phyloP scores from a whole-genome alignment of 139 green algal genomes.

The Edaphochlamys debaryana region DNA sequence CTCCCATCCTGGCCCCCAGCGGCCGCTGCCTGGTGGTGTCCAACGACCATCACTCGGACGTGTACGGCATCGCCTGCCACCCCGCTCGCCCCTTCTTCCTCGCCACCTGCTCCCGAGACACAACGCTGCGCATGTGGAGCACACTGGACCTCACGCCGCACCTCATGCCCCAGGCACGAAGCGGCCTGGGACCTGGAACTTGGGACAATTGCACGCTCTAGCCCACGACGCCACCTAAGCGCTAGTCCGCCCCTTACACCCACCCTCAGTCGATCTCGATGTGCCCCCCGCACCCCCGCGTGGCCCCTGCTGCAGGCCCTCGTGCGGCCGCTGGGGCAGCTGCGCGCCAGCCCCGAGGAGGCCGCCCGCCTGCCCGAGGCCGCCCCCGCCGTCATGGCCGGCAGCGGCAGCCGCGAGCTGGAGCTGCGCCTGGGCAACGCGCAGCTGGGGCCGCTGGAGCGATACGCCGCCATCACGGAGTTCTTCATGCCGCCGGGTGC shows the following conservation, averaged over 20 bases:
- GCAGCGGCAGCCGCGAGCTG: neutral
- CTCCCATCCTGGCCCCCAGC: too few species aligned
- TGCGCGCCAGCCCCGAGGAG: neutral
- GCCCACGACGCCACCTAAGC: too few species aligned
- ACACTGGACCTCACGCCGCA: conserved; percentile 42
- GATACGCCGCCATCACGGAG: neutral
- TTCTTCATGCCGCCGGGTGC: conserved; percentile 43
- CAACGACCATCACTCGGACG: conserved; percentile 60
- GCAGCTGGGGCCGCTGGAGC: neutral
- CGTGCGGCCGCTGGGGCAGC: neutral
- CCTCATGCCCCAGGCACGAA: conserved; percentile 27
- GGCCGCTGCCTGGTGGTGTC: conserved; percentile 39
- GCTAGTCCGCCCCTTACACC: too few species aligned
- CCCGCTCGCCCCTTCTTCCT: conserved; percentile 55
- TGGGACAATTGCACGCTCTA: too few species aligned
- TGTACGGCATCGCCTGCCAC: conserved; percentile 68
- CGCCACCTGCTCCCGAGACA: conserved; percentile 55
- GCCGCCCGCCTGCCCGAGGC: neutral
- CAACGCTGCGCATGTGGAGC: conserved; percentile 64
- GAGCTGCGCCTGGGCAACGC: conserved; percentile 8
- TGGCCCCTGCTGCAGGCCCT: conserved; percentile 26
- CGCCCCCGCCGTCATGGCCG: neutral
- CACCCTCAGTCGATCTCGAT: too few species aligned
- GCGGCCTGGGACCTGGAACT: too few species aligned
- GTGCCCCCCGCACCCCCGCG: too few species aligned